phyloP scores from a whole-genome alignment of 495 filamentous ascomycete species.

The Penicillium paxilli region DNA sequence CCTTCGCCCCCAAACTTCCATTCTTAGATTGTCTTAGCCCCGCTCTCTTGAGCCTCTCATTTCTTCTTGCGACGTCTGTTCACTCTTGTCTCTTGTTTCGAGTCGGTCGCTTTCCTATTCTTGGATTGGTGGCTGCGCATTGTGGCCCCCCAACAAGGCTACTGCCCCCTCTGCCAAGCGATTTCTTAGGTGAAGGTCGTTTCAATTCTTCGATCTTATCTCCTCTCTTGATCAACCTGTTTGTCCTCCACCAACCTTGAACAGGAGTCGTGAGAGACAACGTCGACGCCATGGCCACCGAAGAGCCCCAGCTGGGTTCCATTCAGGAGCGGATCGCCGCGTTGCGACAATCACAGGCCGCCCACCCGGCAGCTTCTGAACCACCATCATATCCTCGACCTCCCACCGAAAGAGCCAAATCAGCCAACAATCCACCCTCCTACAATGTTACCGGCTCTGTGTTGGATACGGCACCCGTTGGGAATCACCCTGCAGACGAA shows the following conservation, averaged over 20 bases:
- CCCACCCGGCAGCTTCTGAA: conserved; percentile 29
- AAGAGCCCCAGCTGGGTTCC: conserved; percentile 46
- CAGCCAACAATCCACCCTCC: conserved; percentile 48
- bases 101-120: background rate
- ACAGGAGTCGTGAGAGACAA: background rate
- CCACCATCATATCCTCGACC: conserved; percentile 26
- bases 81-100: background rate
- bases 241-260: background rate
- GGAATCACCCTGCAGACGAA: conserved; percentile 44
- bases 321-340: conserved; percentile 61
- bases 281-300: conserved; percentile 22
- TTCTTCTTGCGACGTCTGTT: background rate
- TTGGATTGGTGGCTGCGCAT: background rate
- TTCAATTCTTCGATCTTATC: conserved; percentile 2
- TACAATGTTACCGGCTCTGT: conserved; percentile 35
- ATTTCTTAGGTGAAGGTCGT: conserved; percentile 3
- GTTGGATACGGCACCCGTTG: conserved; percentile 29
- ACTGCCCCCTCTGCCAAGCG: conserved; percentile 21
- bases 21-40: background rate
- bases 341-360: conserved; percentile 57
- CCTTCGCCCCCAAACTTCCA: background rate
- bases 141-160: conserved; percentile 3
- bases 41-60: background rate
- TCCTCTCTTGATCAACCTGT: background rate
- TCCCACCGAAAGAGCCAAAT: conserved; percentile 41